A percentile compares a stretch with the other conserved stretches of the same genome.
These are phyloP conservation scores for Leishmania braziliensis DNA, from an alignment of 208 protist species.

Conservation along the genomic window DNA sequence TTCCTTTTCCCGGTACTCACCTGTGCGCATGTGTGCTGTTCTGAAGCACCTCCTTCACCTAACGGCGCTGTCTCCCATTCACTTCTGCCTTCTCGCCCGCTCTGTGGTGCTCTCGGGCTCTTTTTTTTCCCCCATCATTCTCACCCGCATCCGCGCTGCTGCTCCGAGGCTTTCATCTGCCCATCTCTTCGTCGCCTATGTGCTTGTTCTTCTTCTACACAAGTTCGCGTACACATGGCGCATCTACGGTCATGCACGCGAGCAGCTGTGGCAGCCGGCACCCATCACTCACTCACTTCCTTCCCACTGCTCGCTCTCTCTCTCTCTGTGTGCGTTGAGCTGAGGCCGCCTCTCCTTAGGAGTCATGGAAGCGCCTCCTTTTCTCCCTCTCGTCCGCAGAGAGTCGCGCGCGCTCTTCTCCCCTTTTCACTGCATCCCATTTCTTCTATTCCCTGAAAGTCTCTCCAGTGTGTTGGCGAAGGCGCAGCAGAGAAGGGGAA, in stretches of 20 bases:
- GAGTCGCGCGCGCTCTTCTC: not conserved
- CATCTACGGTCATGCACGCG: not conserved
- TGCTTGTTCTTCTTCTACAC: too few species aligned
- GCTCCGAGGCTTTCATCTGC: too few species aligned
- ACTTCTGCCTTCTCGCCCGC: too few species aligned
- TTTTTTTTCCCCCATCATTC: too few species aligned
- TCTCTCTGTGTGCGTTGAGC: not conserved
- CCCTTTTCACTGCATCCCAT: not conserved
- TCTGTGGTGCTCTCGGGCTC: too few species aligned
- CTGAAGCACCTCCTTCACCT: not conserved
- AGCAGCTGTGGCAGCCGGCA: not conserved
- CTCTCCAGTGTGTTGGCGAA: not conserved
- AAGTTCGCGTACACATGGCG: not conserved
- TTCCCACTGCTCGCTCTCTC: not conserved
- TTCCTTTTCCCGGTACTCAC: constrained; percentile 12
- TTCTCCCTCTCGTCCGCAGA: not conserved
- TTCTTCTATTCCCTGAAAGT: not conserved
- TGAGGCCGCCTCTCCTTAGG: not conserved
- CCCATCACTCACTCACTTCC: not conserved
- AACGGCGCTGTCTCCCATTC: too few species aligned
- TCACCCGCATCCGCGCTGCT: too few species aligned
- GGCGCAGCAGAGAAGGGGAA: not conserved
- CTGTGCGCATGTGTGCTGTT: not conserved
- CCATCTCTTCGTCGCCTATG: too few species aligned
- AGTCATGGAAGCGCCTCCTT: not conserved